phyloP scores from a whole-genome alignment of 176 grass and related monocot genomes.

The Bothriochloa decipiens region DNA sequence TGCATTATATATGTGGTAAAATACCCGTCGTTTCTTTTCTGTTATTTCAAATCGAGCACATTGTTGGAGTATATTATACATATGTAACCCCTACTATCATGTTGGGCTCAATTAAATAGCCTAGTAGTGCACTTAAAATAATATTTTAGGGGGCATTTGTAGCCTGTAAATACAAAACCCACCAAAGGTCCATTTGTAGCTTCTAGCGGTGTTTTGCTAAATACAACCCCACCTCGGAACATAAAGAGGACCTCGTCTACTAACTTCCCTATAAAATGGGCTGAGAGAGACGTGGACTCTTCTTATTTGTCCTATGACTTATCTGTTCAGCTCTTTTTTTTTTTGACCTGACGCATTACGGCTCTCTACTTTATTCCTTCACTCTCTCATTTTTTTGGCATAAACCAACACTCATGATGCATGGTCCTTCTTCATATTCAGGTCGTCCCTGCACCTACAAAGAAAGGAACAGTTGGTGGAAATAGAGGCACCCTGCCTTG shows the following conservation, averaged over 20 bases:
- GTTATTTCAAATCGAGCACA: not conserved
- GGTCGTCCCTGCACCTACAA: too few relatives aligned
- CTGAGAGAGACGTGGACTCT: too few relatives aligned
- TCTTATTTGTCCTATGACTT: too few relatives aligned
- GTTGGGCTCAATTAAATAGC: not conserved
- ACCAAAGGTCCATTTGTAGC: not conserved
- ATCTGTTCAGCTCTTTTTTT: not conserved
- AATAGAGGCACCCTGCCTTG: not conserved
- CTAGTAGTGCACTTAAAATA: not conserved
- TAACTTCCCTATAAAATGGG: too few relatives aligned
- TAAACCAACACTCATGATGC: not conserved
- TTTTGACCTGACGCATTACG: too few relatives aligned
- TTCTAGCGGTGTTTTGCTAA: not conserved
- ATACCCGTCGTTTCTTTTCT: not conserved
- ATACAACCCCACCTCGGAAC: not conserved
- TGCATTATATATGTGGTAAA: not conserved
- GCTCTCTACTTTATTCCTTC: not conserved
- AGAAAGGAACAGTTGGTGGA: slow-evolving; percentile 1
- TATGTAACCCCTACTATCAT: too few relatives aligned
- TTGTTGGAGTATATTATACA: too few relatives aligned
- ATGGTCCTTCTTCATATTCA: not conserved
- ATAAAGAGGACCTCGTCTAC: too few relatives aligned
- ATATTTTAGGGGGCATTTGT: not conserved
- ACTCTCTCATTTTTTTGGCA: not conserved
- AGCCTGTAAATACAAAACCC: not conserved